Evolutionary conservation across 805 yeast genomes (phyloP), one percentile per base, ranked within the genome.

Genomic region (Wickerhamomyces pijperi): DNA sequence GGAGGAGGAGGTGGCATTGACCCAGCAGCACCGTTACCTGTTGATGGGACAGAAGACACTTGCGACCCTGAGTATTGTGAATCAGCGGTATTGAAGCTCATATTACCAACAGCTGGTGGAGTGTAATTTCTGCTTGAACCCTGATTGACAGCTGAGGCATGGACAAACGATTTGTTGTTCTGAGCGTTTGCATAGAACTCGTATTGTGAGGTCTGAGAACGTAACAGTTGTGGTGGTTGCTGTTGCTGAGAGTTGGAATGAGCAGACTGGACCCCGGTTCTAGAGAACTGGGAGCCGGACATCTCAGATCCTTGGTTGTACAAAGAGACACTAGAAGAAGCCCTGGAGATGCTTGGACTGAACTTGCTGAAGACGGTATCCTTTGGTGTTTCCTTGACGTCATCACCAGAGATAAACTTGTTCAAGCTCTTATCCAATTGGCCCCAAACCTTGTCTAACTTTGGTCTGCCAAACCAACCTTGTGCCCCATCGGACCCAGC

Each of bases 371-470:
- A 81, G 0, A 78, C 76, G 11, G 81, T 20, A 5, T 60, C 54
- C 35, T 61, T 63, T 25, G 29, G 12, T 5, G 60, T 48, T 0
- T 61, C 49, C 20, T 66, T 64, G 3, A 38, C 42, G 28, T 82
- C 94, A 36, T 90, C 97, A 1, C 95, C 97, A 32, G 94, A 80
- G 42, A 90, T 87, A 57, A 80, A 77, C 55, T 77, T 78, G 54
- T 74, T 78, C 52, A 82, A 76, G 5, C 83, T 74, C 54, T 85
- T 85, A 56, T 85, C 95, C 35, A 85, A 59, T 34, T 82, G 88
- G 11, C 92, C 90, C 95, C 95, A 85, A 39, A 86, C 79, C 53
- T 76, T 81, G 48, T 87, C 94, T 38, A 85, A 65, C 47, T 74
- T 78, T 19, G 81, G 82, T 50, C 78, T 77, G 13, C 84, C 80